phyloP scores from a whole-genome alignment of 2,329 filamentous ascomycete species.

The Colletotrichum sp. region DNA sequence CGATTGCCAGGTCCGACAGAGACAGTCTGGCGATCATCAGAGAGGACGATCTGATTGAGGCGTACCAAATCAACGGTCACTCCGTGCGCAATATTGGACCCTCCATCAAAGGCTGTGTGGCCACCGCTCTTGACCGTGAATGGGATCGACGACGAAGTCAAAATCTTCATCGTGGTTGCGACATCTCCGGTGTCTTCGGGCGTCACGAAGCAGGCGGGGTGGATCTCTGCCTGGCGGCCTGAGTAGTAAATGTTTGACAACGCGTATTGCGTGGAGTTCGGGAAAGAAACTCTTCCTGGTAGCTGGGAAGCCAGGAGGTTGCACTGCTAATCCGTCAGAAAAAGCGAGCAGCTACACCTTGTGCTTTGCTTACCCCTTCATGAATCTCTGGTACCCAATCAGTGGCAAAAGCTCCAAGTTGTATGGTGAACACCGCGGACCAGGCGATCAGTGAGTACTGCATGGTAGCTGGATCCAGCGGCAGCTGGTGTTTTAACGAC shows the following conservation, averaged over 20 bases:
- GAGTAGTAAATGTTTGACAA: conserved; percentile 35
- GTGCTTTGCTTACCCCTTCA: neutral
- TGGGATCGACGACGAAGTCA: conserved; percentile 21
- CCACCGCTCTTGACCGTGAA: conserved; percentile 60
- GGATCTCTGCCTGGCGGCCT: conserved; percentile 27
- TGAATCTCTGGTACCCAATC: neutral
- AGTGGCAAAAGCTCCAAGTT: neutral
- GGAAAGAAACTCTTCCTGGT: conserved; percentile 24
- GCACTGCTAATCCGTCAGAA: conserved; percentile 18
- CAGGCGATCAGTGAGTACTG: neutral
- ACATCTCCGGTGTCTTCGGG: conserved; percentile 30
- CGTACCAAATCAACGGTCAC: conserved; percentile 48
- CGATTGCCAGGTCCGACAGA: conserved; percentile 46
- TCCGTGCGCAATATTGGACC: conserved; percentile 44
- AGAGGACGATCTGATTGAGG: conserved; percentile 40
- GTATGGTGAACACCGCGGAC: neutral
- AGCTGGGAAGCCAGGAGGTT: conserved; percentile 15
- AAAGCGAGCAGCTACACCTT: neutral
- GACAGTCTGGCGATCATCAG: conserved; percentile 35
- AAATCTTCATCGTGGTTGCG: conserved; percentile 25
- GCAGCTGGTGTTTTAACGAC: neutral
- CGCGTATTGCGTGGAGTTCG: conserved; percentile 25
- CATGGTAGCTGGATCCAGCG: neutral
- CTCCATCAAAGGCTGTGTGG: conserved; percentile 49
- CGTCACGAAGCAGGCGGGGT: conserved; percentile 27